Conservation (phyloP, 495 filamentous ascomycete species). For the Hypoxylon perforatum region DNA sequence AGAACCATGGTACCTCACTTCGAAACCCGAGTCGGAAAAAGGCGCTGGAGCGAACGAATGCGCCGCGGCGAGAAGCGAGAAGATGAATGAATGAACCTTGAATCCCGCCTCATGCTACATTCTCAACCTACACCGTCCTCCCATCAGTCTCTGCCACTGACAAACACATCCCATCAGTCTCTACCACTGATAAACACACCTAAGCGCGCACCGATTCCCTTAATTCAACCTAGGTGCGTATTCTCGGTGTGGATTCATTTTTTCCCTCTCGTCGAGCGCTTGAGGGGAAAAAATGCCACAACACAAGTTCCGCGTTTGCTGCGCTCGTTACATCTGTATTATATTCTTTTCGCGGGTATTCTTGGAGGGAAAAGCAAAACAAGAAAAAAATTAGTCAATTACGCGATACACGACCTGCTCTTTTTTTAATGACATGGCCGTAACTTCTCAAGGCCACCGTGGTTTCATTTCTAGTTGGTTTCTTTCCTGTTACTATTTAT, state of each 20-base stretch:
- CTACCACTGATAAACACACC: too few species aligned
- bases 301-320: slow-evolving; percentile 14
- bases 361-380: neutral
- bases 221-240: too few species aligned
- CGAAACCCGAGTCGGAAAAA: slow-evolving; percentile 89
- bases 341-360: slow-evolving; percentile 28
- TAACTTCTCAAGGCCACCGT: neutral
- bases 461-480: neutral
- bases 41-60: slow-evolving; percentile 79
- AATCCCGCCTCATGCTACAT: neutral
- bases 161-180: too few species aligned
- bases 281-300: too few species aligned
- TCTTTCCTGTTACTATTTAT: too few species aligned
- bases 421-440: neutral
- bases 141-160: too few species aligned
- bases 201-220: too few species aligned
- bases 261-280: slow-evolving; percentile 8
- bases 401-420: slow-evolving; percentile 23
- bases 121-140: too few species aligned
- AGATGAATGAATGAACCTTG: slow-evolving; percentile 52
- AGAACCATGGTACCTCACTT: slow-evolving; percentile 80
- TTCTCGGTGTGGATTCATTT: too few species aligned
- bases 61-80: slow-evolving; percentile 51
- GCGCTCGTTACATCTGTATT: slow-evolving; percentile 28
- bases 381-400: slow-evolving; percentile 17